Conservation (phyloP, 768 basidiomycete species). For the Tephrocybe sp. region DNA sequence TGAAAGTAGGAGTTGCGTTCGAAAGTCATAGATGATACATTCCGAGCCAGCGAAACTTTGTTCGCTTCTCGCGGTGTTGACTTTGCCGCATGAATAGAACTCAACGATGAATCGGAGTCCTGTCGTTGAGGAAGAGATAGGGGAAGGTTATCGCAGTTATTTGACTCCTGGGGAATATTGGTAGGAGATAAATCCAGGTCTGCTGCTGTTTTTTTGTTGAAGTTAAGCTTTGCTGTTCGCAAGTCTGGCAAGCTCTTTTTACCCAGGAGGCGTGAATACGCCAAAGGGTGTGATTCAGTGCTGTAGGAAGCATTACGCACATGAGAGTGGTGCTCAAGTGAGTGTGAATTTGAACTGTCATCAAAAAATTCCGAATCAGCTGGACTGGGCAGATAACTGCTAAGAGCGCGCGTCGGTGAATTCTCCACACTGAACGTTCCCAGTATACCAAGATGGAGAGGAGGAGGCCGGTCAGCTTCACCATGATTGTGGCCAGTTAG, state of each 20-base stretch:
- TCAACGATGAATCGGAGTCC: conserved; percentile 44
- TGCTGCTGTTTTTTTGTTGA: conserved; percentile 27
- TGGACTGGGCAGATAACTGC: conserved; percentile 55
- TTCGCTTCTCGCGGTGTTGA: conserved; percentile 27
- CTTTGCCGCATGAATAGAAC: conserved; percentile 23
- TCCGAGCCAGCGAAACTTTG: conserved; percentile 28
- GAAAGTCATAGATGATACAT: conserved; percentile 63
- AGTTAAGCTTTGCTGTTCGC: conserved; percentile 48
- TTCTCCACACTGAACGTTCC: conserved; percentile 38
- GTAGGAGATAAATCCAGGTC: conserved; percentile 13
- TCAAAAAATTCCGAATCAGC: conserved; percentile 56
- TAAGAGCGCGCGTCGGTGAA: conserved; percentile 52
- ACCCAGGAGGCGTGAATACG: conserved; percentile 38
- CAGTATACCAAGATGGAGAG: conserved; percentile 47
- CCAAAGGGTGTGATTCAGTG: conserved; percentile 34
- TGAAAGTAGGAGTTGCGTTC: conserved; percentile 94
- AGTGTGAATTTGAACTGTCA: conserved; percentile 25
- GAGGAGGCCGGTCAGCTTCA: conserved; percentile 43
- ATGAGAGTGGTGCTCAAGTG: conserved; percentile 33
- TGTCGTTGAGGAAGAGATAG: conserved; percentile 43
- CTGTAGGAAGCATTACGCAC: conserved; percentile 53
- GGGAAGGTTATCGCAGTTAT: conserved; percentile 31
- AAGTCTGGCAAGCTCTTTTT: conserved; percentile 92
- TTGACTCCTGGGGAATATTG: conserved; percentile 10
- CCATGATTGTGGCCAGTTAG: conserved; percentile 17